Conservation (phyloP, 2,329 filamentous ascomycete genomes). For the Aspergillus sp. region DNA sequence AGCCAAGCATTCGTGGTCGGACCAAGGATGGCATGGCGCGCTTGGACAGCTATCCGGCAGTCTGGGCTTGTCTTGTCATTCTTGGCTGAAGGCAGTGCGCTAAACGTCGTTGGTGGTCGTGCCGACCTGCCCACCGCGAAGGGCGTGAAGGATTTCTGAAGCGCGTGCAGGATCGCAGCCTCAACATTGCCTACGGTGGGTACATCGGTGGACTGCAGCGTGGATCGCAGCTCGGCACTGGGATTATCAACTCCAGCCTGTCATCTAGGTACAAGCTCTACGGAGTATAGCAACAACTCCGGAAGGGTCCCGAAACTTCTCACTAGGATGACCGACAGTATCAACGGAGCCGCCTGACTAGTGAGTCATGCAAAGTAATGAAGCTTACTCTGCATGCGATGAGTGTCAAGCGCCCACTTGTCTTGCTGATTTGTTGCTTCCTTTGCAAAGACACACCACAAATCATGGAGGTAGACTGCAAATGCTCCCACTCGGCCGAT, state of each 20-base stretch:
- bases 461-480: too few relatives aligned
- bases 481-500: too few relatives aligned
- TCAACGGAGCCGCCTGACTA: too few relatives aligned
- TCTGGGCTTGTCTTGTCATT: constrained; percentile 9
- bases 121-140: too few relatives aligned
- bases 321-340: too few relatives aligned
- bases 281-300: not conserved
- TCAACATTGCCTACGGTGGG: too few relatives aligned
- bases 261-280: not conserved
- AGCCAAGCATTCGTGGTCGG: not conserved
- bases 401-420: too few relatives aligned
- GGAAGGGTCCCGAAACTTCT: not conserved
- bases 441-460: too few relatives aligned
- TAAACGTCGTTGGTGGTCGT: not conserved
- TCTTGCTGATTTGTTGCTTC: too few relatives aligned
- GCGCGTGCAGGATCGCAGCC: not conserved
- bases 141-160: not conserved
- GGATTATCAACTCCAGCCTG: not conserved
- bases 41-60: constrained; percentile 3
- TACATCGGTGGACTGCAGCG: not conserved
- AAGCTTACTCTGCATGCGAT: too few relatives aligned
- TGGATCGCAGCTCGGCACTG: not conserved
- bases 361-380: too few relatives aligned
- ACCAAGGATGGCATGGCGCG: not conserved
- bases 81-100: constrained; percentile 6